These are phyloP conservation scores for Yamadazyma scolyti DNA, from an alignment of 805 yeast genomes.

Conservation along the genomic window DNA sequence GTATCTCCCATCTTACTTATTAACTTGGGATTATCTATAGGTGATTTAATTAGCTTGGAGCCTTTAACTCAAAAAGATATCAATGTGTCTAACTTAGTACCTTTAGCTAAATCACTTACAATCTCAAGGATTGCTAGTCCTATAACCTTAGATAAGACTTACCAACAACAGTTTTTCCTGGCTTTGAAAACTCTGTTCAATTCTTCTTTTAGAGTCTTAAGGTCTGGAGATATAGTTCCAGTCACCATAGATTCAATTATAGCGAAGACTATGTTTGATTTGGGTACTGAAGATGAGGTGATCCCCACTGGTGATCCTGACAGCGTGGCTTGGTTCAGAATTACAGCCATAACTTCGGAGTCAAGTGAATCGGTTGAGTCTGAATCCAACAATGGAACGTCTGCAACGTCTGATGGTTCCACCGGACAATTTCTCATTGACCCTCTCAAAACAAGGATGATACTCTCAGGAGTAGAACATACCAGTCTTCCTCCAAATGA, in stretches of 20 bases:
- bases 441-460: slow-evolving; percentile 63
- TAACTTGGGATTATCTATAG: slow-evolving; percentile 40
- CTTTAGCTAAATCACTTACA: slow-evolving; percentile 61
- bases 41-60: slow-evolving; percentile 15
- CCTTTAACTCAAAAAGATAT: slow-evolving; percentile 7
- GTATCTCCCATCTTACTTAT: slow-evolving; percentile 60
- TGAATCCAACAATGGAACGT: too few relatives aligned
- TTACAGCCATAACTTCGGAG: slow-evolving; percentile 52
- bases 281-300: slow-evolving; percentile 24
- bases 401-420: too few relatives aligned
- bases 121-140: slow-evolving; percentile 69
- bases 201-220: slow-evolving; percentile 52
- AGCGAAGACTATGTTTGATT: slow-evolving; percentile 52
- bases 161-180: slow-evolving; percentile 57
- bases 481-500: slow-evolving; percentile 32
- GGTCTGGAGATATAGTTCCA: slow-evolving; percentile 68
- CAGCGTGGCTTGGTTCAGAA: slow-evolving; percentile 80
- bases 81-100: slow-evolving; percentile 23
- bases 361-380: too few relatives aligned
- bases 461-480: slow-evolving; percentile 59
- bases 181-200: slow-evolving; percentile 64
- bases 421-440: slow-evolving; percentile 55
- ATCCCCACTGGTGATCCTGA: slow-evolving; percentile 65
- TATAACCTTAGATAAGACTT: slow-evolving; percentile 57
- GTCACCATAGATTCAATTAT: slow-evolving; percentile 69